Percentiles rank a stretch among this genome's conserved stretches.
Evolutionary conservation across 2,329 filamentous ascomycete genomes (phyloP).

Genomic region (Eurotiales sp.): DNA sequence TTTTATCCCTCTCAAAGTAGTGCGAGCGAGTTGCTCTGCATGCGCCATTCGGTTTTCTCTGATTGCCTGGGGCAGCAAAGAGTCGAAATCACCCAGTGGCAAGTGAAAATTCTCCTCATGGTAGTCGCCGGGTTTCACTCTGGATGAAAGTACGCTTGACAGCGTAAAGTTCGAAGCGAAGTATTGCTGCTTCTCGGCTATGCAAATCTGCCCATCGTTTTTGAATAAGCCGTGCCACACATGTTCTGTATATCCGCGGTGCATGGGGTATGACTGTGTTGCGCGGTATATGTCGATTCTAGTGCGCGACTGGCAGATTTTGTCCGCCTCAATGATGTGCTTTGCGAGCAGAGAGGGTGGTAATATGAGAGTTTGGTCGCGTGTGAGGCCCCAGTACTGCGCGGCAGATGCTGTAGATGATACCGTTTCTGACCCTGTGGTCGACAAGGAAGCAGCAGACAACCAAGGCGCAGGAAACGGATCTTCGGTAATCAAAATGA

Average conservation of each 20-base stretch:
- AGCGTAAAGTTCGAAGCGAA: neutral
- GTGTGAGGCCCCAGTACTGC: neutral
- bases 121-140: neutral
- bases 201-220: neutral
- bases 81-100: neutral
- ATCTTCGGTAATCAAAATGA: neutral
- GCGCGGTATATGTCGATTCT: neutral
- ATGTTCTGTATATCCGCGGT: neutral
- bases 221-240: neutral
- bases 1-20: neutral
- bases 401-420: neutral
- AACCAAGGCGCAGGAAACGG: neutral
- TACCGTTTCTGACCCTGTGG: neutral
- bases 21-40: neutral
- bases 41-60: neutral
- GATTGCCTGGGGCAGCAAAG: neutral
- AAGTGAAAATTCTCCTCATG: neutral
- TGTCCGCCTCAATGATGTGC: neutral
- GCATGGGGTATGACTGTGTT: neutral
- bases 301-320: neutral
- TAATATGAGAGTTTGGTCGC: neutral
- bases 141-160: neutral
- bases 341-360: neutral
- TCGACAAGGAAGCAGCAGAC: neutral
- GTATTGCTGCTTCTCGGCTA: neutral